Evolutionary conservation across 2,329 filamentous ascomycete species (phyloP), one percentile per base, ranked within the genome.

Genomic region (Myriangium duriaei): DNA sequence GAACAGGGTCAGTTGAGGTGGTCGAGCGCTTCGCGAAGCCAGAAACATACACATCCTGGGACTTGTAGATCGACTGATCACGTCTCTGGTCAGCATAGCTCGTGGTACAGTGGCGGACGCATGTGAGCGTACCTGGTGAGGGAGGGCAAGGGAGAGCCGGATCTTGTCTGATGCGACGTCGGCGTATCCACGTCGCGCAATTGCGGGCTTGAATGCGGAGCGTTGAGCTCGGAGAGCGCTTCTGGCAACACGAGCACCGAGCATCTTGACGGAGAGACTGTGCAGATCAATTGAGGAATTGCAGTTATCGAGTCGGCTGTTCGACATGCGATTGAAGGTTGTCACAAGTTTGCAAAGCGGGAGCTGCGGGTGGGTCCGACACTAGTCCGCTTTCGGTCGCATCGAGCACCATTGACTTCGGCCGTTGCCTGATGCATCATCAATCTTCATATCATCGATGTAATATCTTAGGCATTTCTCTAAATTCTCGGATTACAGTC

Each of bases 81-180:
- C 35, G 37, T 9, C 9, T 40, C 15, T 34, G 34, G 47, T 52
- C 42, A 53, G 51, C 45, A 42, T 30, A 14, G 14, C 28, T 38
- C 16, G n/a, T 6, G 32, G 10, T 9, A 17, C 17, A n/a, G 19
- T 32, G n/a, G 16, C 32, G 18, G 11, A 26, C 12, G 16, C 9
- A 10, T 16, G 13, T 24, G 13, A 30, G 49, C 82, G 67, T 85
- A 96, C 91, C 86, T 95, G 83, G 71, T 96, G 88, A 69, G 91
- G 91, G 55, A 98, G 82, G 63, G 83, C 78, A 71, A 98, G 74
- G 73, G 85, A 94, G 71, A 98, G 79, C 79, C 93, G 92, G 75
- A 98, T 93, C 62, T 69, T 69, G 61, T 69, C 66, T 42, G 63
- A 56, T 50, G 64, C 65, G 50, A 68, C 65, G 53, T 69, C 66